Base-by-base conservation (phyloP, 805 yeast genomes). In the Candida palmyrensis region DNA sequence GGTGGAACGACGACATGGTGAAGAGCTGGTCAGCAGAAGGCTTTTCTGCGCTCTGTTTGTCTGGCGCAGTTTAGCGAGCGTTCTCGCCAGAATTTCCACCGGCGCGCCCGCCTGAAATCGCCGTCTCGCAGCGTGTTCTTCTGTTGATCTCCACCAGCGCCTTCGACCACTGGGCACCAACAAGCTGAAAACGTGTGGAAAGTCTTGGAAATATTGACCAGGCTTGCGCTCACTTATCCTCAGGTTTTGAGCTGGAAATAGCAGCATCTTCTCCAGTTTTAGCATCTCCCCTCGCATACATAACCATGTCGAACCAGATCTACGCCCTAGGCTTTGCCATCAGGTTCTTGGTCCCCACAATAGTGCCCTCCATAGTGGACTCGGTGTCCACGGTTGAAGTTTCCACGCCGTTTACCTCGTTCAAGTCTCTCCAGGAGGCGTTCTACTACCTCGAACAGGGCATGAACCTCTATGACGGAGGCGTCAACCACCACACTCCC, bases 401-500 rank as follows among this genome's bases (percentile, higher is more conserved):
- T 29, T 68, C 88, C 13, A 83, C 95, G 0, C 87, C 95, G 0
- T 62, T 83, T 4, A 72, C 82, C 35, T 81, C 92, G 23, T 82
- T 70, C 57, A 69, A 76, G 35, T 61, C 69, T 25, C 57, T 65
- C 27, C 53, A 48, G 37, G 69, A 60, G 35, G 62, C 66, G 4
- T 59, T 83, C 8, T 84, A 72, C 44, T 67, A 84, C 32, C 57
- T 75, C 35, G 53, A 65, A 3, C 71, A 78, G 45, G 68, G 67
- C 14, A 63, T 82, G 32, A 69, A 78, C 29, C 77, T 87, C 6
- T 90, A 87, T 48, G 76, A 76, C 40, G 96, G 97, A 7, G 94
- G 94, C 16, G 77, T 88, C 12, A 81, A 82, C 22, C 90, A 87
- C 55, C 95, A 87, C 45, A 78, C 95, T 3, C 96, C 96, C 3